A percentile compares a stretch with the other conserved stretches of the same genome.
Evolutionary conservation across 2,329 filamentous ascomycete species (phyloP).

Genomic region (Epichloe gansuensis): DNA sequence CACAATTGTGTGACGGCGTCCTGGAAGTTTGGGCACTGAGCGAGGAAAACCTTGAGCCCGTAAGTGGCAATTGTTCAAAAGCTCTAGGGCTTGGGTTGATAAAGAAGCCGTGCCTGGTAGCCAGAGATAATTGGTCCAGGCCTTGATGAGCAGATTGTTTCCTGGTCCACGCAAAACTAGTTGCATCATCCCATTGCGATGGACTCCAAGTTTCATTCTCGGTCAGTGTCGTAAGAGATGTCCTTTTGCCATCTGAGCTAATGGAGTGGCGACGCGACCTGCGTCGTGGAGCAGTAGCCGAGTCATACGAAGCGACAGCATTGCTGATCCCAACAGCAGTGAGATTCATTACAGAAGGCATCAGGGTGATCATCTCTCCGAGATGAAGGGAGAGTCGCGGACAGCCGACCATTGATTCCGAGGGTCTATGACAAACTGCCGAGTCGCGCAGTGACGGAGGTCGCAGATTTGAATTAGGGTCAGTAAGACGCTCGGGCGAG

Average conservation of each 20-base stretch:
- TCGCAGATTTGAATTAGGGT: not conserved
- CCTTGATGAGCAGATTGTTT: not conserved
- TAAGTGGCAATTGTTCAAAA: not conserved
- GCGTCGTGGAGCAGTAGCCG: not conserved
- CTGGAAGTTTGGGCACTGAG: not conserved
- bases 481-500: not conserved
- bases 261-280: not conserved
- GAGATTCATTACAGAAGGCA: conserved; percentile 15
- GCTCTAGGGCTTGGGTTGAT: not conserved
- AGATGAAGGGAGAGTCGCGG: conserved; percentile 23
- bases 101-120: not conserved
- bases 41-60: not conserved
- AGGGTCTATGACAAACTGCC: not conserved
- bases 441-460: conserved; percentile 7
- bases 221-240: not conserved
- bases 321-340: conserved; percentile 1
- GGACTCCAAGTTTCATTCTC: not conserved
- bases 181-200: not conserved
- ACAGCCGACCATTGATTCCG: conserved; percentile 6
- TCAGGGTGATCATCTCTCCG: conserved; percentile 12
- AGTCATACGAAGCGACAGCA: not conserved
- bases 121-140: not conserved
- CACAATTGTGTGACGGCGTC: not conserved
- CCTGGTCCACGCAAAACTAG: not conserved
- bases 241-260: not conserved